These are phyloP conservation scores for Phaseolus lunatus DNA, from an alignment of 306 rosid species.

Conservation along the genomic window DNA sequence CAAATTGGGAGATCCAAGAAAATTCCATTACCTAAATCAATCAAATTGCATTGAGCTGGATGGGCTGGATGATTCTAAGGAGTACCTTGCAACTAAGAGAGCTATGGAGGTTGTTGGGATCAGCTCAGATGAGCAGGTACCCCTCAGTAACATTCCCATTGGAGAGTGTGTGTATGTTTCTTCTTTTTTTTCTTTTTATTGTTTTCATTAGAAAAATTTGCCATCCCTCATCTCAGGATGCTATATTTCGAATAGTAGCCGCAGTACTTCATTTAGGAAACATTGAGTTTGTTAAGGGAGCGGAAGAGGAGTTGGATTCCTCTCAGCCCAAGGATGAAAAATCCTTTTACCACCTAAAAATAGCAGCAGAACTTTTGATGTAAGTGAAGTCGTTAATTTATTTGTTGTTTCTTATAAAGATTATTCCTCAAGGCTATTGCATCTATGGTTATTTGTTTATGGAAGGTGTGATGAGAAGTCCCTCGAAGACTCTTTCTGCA, in stretches of 20 bases:
- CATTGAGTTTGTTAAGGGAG: constrained; percentile 81
- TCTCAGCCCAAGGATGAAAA: constrained; percentile 85
- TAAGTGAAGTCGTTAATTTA: constrained; percentile 43
- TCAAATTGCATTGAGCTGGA: constrained; percentile 61
- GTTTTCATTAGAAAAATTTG: constrained; percentile 33
- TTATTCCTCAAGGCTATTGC: constrained; percentile 28
- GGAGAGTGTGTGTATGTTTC: not conserved
- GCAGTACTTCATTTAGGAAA: constrained; percentile 97
- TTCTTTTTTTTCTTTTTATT: not conserved
- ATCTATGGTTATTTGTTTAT: constrained; percentile 27
- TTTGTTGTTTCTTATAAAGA: constrained; percentile 19
- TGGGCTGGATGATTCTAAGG: constrained; percentile 83
- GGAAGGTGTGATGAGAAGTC: constrained; percentile 83
- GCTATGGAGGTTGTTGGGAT: constrained; percentile 98
- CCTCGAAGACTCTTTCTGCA: constrained; percentile 93
- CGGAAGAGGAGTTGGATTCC: constrained; percentile 68
- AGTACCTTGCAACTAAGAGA: constrained; percentile 79
- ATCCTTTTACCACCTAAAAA: constrained; percentile 79
- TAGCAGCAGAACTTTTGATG: constrained; percentile 88
- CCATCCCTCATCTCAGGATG: constrained; percentile 66
- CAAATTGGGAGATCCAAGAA: constrained; percentile 81
- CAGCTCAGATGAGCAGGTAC: constrained; percentile 76
- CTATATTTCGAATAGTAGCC: constrained; percentile 87
- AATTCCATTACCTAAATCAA: constrained; percentile 87
- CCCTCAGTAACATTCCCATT: constrained; percentile 40